These are phyloP conservation scores for Dictyostelium citrinum DNA, from an alignment of 78 protist genomes.

Conservation along the genomic window DNA sequence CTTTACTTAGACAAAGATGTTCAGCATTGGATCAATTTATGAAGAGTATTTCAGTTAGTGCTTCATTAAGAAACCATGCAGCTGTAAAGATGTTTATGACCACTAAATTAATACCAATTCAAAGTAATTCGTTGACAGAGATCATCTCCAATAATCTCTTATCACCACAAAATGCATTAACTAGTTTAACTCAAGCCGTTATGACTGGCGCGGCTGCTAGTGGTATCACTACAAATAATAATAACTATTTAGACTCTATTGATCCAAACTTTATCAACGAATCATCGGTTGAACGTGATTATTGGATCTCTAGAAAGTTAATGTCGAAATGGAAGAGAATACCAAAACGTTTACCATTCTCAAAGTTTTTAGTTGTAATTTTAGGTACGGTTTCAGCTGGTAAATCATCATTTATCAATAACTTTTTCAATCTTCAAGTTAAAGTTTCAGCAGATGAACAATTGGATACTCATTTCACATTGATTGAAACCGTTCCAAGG, in stretches of 20 bases:
- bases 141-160: constrained; percentile 1
- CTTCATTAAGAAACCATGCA: constrained; percentile 18
- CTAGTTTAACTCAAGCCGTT: not conserved
- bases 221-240: not conserved
- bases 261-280: constrained; percentile 2
- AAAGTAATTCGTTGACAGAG: constrained; percentile 10
- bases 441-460: constrained; percentile 65
- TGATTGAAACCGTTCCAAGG: constrained; percentile 70
- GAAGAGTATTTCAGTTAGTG: constrained; percentile 15
- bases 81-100: constrained; percentile 31
- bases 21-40: constrained; percentile 54
- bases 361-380: constrained; percentile 65
- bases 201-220: not conserved
- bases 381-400: constrained; percentile 77
- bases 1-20: constrained; percentile 27
- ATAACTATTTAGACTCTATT: not conserved
- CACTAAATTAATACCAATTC: not conserved
- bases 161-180: not conserved
- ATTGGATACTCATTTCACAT: constrained; percentile 73
- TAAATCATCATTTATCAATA: constrained; percentile 68
- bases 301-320: constrained; percentile 54
- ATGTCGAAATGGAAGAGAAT: constrained; percentile 75
- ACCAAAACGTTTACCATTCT: constrained; percentile 68
- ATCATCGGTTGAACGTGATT: constrained; percentile 59
- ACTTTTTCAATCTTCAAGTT: constrained; percentile 59